These are phyloP conservation scores for Solanum paucissectum DNA, from an alignment of 257 asterid species.

Conservation along the genomic window DNA sequence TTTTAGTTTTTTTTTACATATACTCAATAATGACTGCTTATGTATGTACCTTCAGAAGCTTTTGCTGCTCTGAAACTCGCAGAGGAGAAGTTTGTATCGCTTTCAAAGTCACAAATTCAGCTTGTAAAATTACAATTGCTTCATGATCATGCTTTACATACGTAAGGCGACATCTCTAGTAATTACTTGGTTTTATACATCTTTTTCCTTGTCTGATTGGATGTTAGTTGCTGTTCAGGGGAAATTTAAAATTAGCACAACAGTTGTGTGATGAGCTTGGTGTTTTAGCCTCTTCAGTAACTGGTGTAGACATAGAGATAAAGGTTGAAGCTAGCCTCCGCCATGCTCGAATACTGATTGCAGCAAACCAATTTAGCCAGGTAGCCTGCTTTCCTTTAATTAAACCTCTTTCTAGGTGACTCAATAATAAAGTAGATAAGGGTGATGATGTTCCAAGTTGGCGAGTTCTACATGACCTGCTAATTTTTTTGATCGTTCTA, in stretches of 20 bases:
- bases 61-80: conserved; percentile 76
- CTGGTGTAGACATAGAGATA: conserved; percentile 91
- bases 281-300: conserved; percentile 75
- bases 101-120: conserved; percentile 72
- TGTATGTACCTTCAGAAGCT: conserved; percentile 49
- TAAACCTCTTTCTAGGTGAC: not conserved
- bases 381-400: conserved; percentile 12
- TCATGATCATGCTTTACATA: conserved; percentile 81
- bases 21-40: not conserved
- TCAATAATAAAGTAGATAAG: not conserved
- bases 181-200: not conserved
- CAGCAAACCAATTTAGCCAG: conserved; percentile 86
- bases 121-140: conserved; percentile 72
- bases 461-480: not conserved
- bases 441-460: not conserved
- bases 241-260: conserved; percentile 73
- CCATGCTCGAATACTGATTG: conserved; percentile 86
- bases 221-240: conserved; percentile 36
- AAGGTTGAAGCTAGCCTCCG: conserved; percentile 83
- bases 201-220: conserved; percentile 2
- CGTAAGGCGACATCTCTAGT: conserved; percentile 21
- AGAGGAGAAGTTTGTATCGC: conserved; percentile 61
- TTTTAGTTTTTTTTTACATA: not conserved
- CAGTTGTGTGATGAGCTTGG: conserved; percentile 77
- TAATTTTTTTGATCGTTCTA: not conserved